Evolutionary conservation across 1,284 basidiomycete genomes (phyloP).

Genomic region (Rhodotorula sp.): DNA sequence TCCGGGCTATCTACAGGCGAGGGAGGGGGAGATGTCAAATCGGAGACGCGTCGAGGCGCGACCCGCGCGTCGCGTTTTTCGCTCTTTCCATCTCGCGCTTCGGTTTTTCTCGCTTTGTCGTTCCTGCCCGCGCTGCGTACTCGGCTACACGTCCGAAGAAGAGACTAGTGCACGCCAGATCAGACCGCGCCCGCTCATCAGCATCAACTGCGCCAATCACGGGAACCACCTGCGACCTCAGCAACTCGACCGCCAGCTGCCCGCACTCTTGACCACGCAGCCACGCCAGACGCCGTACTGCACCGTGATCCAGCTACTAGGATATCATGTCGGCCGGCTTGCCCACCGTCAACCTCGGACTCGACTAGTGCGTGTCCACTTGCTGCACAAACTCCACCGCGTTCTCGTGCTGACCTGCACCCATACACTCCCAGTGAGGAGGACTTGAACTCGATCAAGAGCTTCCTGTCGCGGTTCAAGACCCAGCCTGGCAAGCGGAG

Average conservation of each 20-base stretch:
- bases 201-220: neutral
- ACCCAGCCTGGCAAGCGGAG: constrained; percentile 38
- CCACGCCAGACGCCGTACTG: neutral
- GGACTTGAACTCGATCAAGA: constrained; percentile 60
- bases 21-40: too few species aligned
- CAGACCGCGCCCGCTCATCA: neutral
- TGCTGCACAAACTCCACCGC: constrained; percentile 13
- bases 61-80: too few species aligned
- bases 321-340: constrained; percentile 47
- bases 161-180: too few species aligned
- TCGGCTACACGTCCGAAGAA: too few species aligned
- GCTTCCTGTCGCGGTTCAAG: constrained; percentile 65
- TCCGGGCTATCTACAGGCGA: too few species aligned
- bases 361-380: constrained; percentile 54
- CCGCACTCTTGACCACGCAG: neutral
- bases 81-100: too few species aligned
- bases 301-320: neutral
- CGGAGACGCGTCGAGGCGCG: too few species aligned
- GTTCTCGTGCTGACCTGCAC: neutral
- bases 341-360: constrained; percentile 55
- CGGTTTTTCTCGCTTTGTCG: too few species aligned
- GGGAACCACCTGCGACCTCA: too few species aligned
- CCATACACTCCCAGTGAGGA: constrained; percentile 54
- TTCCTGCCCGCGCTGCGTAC: too few species aligned
- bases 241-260: neutral